Evolutionary conservation across 164 flowering plant species (phyloP).

Genomic region (Magnolia officinalis): DNA sequence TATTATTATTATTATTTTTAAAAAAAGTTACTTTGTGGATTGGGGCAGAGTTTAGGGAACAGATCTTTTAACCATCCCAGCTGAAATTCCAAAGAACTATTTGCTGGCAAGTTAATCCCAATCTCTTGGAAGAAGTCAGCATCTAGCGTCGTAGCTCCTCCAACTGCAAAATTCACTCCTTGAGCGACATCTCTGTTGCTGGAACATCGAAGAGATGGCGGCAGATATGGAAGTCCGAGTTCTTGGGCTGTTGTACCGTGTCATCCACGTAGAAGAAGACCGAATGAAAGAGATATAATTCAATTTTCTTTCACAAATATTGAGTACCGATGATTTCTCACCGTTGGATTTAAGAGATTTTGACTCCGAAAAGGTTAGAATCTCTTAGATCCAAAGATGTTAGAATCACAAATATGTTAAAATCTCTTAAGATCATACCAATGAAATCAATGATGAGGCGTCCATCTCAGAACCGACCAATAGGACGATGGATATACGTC

Average conservation of each 20-base stretch:
- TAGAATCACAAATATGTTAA: too few species aligned
- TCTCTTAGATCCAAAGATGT: too few species aligned
- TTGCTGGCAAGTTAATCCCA: constrained; percentile 7
- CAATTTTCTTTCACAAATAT: too few species aligned
- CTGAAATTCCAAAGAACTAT: constrained; percentile 24
- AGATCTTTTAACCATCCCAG: constrained; percentile 28
- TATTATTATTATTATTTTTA: too few species aligned
- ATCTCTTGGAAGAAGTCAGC: constrained; percentile 18
- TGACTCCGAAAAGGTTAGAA: too few species aligned
- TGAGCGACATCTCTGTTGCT: neutral
- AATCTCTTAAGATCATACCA: too few species aligned
- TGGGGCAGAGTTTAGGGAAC: neutral
- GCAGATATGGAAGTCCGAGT: constrained; percentile 33
- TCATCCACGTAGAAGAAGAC: neutral
- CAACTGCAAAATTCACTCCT: constrained; percentile 56
- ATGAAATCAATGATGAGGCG: too few species aligned
- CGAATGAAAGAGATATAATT: too few species aligned
- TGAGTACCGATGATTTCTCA: too few species aligned
- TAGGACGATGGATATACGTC: too few species aligned
- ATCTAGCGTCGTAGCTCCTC: constrained; percentile 48
- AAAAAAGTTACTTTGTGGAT: neutral
- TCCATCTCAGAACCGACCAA: too few species aligned
- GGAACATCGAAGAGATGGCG: constrained; percentile 27
- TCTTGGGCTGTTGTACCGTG: neutral
- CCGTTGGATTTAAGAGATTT: too few species aligned